Evolutionary conservation across 805 yeast species (phyloP).

Genomic region (Candida railenensis): DNA sequence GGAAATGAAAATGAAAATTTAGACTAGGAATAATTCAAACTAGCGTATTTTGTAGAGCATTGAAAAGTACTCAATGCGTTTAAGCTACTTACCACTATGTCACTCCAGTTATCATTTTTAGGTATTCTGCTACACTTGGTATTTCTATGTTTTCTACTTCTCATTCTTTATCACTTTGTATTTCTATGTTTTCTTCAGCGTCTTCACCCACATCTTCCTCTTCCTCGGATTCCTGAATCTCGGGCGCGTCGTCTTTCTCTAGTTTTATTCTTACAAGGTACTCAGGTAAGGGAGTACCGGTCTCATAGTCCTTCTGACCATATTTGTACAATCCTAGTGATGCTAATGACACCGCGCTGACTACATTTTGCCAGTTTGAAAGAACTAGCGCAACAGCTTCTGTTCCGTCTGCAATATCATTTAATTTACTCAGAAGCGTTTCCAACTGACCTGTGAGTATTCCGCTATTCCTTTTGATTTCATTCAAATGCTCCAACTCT

Average conservation of each 20-base stretch:
- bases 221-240: conserved; percentile 9
- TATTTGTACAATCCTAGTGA: conserved; percentile 48
- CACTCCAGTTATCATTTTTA: no score
- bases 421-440: conserved; percentile 47
- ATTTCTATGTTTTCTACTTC: no score
- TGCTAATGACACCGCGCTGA: conserved; percentile 61
- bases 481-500: conserved; percentile 51
- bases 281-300: conserved; percentile 57
- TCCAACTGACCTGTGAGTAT: conserved; percentile 47
- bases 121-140: no score
- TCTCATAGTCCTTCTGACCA: conserved; percentile 41
- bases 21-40: no score
- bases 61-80: no score
- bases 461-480: conserved; percentile 46
- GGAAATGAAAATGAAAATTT: no score
- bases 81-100: no score
- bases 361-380: conserved; percentile 64
- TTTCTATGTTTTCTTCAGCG: conserved; percentile 5
- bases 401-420: conserved; percentile 54
- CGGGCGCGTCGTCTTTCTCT: conserved; percentile 32
- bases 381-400: conserved; percentile 58
- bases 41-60: no score
- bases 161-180: conserved; percentile 36
- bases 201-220: conserved; percentile 9
- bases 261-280: conserved; percentile 59